These are phyloP conservation scores for Boehmeria nivea DNA, from an alignment of 306 rosid genomes.

Conservation along the genomic window DNA sequence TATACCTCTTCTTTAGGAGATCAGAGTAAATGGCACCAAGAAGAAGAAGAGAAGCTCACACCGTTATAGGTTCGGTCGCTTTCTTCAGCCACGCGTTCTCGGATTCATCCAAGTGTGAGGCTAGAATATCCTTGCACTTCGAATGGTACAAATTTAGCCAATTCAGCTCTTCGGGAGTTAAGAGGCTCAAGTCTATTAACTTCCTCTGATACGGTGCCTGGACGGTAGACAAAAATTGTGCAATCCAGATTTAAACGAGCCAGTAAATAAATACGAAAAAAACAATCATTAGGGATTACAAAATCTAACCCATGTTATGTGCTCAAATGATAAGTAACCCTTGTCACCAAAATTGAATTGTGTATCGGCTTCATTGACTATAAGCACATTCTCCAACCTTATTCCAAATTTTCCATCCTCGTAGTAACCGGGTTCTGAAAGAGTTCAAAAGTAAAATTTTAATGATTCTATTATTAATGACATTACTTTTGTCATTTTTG, in stretches of 20 bases:
- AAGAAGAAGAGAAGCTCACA: slow-evolving; percentile 24
- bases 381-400: slow-evolving; percentile 95
- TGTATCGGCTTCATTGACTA: slow-evolving; percentile 73
- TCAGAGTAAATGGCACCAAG: not conserved
- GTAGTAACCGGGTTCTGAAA: slow-evolving; percentile 92
- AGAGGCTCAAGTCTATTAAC: slow-evolving; percentile 65
- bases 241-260: too few relatives aligned
- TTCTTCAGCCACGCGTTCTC: slow-evolving; percentile 79
- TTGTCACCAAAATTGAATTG: slow-evolving; percentile 82
- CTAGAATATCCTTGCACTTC: slow-evolving; percentile 62
- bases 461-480: not conserved
- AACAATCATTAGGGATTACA: not conserved
- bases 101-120: slow-evolving; percentile 55
- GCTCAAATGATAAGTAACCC: slow-evolving; percentile 86
- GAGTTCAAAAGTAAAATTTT: not conserved
- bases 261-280: not conserved
- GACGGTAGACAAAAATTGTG: not conserved
- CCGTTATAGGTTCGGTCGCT: slow-evolving; percentile 72
- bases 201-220: slow-evolving; percentile 91
- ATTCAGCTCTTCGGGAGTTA: slow-evolving; percentile 60
- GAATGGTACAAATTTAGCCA: slow-evolving; percentile 88
- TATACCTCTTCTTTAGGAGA: not conserved
- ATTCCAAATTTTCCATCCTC: slow-evolving; percentile 93
- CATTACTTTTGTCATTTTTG: too few relatives aligned
- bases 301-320: slow-evolving; percentile 79